Base-by-base conservation (phyloP, 2,329 filamentous ascomycete species). In the Cladosporium sp. region DNA sequence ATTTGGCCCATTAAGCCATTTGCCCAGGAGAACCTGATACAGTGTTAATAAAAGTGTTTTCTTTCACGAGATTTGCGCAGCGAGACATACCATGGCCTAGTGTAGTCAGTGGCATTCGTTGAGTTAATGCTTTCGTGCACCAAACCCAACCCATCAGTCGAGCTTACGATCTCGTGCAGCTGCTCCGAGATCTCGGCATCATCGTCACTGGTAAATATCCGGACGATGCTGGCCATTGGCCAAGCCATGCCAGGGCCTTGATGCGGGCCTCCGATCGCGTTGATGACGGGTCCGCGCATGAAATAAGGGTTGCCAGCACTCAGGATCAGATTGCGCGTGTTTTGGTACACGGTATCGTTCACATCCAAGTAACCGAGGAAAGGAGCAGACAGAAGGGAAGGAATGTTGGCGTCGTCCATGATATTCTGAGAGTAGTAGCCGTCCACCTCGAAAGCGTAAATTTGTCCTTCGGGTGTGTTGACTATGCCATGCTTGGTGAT, bases 331-430 rank as follows among this genome's bases (percentile, higher is more conserved):
- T 66, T 62, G 15, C 79, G 73, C 4, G 79, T 81, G 61, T 75
- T 76, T 34, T 73, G 70, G 60, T 81, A 80, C 12, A 74, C 71
- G 1, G 64, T 55, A 39, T 79, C 73, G 25, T 73, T 65, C 20
- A 48, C 60, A 40, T 75, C 66, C 1, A 75, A 63, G 58, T 85
- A 89, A 8, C 84, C 83, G 53, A 87, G 74, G 65, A 88, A 83
- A 0, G 86, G 85, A 22, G 85, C 79, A 1, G 83, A 82, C 39
- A 89, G 78, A 3, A 89, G 78, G 12, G 81, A 85, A 0, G 87
- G 86, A 49, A 89, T 83, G 61, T 89, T 89, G 32, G 86, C 85
- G 58, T 89, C 86, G 65, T 89, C 87, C 86, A 89, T 89, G 51
- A 87, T 76, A 61, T 82, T 86, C 55, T 71, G 68, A 13, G 67